Evolutionary conservation across 164 flowering plant species (phyloP), one percentile per base, ranked within the genome.

Genomic region (Hamamelis virginiana): DNA sequence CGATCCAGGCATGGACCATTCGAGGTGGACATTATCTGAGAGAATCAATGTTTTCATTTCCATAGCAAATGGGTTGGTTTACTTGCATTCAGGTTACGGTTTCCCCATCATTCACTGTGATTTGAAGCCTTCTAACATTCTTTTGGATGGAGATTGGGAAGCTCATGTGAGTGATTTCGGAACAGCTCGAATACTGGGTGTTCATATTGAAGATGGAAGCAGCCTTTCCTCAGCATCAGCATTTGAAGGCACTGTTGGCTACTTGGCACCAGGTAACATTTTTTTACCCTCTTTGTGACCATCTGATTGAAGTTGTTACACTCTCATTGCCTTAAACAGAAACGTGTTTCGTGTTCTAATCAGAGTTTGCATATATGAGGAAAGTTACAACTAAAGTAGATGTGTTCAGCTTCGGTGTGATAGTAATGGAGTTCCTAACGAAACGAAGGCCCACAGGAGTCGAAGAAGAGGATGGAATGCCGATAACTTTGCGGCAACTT

Each of bases 141-240:
- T 90, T 47, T 68, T 89, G 73, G 95, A 91, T 72, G 75, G 59
- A 56, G 80, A 87, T 22, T 80, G 77, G 80, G 82, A 75, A 19
- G 95, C 88, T 8, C 95, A 88, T 77, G 97, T 93, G 12, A 89
- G 97, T 55, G 98, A 93, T 71, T 93, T 93, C 68, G 98, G 98
- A 44, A 93, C 97, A 12, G 86, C 98, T 68, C 72, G 95, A 56
- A 84, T 93, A 25, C 75, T 93, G 18, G 97, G 89, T 13, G 75
- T 88, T 77, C 86, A 87, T 69, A 76, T 70, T 3, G 72, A 81
- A 13, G 80, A 77, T 58, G 87, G 79, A 57, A 83, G 73, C 64
- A 69, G 75, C 66, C 16, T 72, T 67, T 76, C 89, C 21, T 73
- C 86, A 6, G 60, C 90, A 59, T 79, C 90, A 25, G 86, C 89